Percentiles rank a stretch among this genome's conserved stretches.
Conservation (phyloP, 805 yeast species). For the Candida xiaguanensis region DNA sequence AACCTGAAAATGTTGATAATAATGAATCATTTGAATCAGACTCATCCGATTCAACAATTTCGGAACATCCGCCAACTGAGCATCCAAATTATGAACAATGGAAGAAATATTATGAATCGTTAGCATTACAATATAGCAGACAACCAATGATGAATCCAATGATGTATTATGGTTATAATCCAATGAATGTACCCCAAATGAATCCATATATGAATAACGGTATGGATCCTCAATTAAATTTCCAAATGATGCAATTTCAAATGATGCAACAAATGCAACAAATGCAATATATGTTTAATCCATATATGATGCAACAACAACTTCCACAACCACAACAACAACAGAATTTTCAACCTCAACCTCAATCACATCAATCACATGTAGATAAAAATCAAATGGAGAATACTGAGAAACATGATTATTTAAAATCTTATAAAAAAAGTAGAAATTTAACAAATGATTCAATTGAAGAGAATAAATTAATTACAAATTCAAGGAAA, state of each 20-base stretch:
- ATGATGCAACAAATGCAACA: constrained; percentile 4
- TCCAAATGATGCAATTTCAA: constrained; percentile 15
- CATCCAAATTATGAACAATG: constrained; percentile 36
- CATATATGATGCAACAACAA: constrained; percentile 7
- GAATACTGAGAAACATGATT: constrained; percentile 1
- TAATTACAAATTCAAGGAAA: constrained; percentile 24
- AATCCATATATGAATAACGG: constrained; percentile 8
- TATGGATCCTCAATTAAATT: constrained; percentile 7
- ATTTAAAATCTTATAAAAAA: constrained; percentile 7
- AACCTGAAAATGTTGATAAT: constrained; percentile 5
- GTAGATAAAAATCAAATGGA: background rate
- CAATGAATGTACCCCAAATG: constrained; percentile 7
- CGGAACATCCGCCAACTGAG: constrained; percentile 11
- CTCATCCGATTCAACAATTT: constrained; percentile 7
- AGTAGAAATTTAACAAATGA: constrained; percentile 4
- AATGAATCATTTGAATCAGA: constrained; percentile 12
- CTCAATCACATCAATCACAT: background rate
- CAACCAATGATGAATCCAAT: constrained; percentile 12
- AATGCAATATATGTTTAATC: constrained; percentile 11
- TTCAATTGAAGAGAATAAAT: constrained; percentile 9
- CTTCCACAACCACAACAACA: constrained; percentile 8
- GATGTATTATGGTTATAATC: constrained; percentile 9
- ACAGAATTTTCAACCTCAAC: too few species aligned
- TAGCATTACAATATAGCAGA: constrained; percentile 16
- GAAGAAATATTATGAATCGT: constrained; percentile 31